Conservation (phyloP, 2,329 filamentous ascomycete genomes). For the Helotiales sp. region DNA sequence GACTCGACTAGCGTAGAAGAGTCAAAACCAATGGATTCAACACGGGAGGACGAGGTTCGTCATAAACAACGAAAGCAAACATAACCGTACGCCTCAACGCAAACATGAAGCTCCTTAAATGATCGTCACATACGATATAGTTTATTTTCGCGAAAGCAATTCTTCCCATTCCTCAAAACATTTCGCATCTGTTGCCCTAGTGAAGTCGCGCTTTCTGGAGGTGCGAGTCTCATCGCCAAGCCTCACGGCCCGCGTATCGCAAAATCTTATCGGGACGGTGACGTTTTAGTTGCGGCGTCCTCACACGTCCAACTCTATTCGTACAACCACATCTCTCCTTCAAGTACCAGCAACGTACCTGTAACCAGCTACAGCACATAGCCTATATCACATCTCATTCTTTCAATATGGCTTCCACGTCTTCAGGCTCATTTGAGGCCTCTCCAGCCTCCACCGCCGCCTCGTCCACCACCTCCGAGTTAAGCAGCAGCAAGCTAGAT, state of each 20-base stretch:
- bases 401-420: slow-evolving; percentile 30
- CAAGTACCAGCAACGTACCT: slow-evolving; percentile 3
- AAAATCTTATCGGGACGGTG: neutral
- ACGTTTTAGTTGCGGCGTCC: neutral
- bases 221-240: neutral
- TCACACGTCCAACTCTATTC: neutral
- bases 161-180: neutral
- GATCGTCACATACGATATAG: neutral
- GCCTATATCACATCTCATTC: neutral
- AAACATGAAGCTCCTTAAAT: neutral
- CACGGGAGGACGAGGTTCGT: neutral
- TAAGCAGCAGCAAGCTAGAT: slow-evolving; percentile 17
- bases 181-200: neutral
- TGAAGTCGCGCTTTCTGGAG: neutral
- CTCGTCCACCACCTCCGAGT: slow-evolving; percentile 27
- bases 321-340: neutral
- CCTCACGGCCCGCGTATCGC: neutral
- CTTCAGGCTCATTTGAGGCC: slow-evolving; percentile 28
- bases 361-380: neutral
- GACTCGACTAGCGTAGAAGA: neutral
- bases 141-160: neutral
- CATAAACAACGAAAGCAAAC: neutral
- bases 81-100: neutral
- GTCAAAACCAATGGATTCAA: neutral
- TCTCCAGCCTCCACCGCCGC: slow-evolving; percentile 31